Conservation (phyloP, 1,139 yeast species). For the Arxiozyma bovina region DNA sequence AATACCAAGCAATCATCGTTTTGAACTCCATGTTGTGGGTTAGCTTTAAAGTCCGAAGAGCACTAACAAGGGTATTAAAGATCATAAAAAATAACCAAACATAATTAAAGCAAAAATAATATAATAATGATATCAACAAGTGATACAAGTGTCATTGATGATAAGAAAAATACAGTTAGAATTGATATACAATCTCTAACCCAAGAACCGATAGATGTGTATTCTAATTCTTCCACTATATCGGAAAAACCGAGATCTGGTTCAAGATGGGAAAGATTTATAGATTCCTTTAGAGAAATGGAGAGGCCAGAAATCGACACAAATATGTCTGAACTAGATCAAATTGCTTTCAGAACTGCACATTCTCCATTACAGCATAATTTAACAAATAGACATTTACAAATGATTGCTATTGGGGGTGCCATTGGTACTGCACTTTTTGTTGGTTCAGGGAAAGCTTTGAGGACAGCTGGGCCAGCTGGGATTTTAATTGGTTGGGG, state of each 20-base stretch:
- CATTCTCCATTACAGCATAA: constrained; percentile 59
- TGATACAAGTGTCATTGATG: constrained; percentile 3
- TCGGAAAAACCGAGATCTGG: background rate
- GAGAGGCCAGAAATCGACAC: constrained; percentile 57
- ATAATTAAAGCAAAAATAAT: no score
- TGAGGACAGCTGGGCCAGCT: constrained; percentile 60
- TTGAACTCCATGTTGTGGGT: no score
- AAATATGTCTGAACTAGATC: constrained; percentile 56
- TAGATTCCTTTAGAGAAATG: constrained; percentile 50
- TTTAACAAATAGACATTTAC: constrained; percentile 56
- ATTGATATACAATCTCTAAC: constrained; percentile 7
- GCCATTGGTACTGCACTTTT: constrained; percentile 58
- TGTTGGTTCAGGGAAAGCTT: constrained; percentile 56
- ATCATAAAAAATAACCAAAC: no score
- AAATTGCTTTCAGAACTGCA: constrained; percentile 57
- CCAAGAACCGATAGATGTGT: constrained; percentile 5
- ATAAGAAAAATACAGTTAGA: constrained; percentile 2
- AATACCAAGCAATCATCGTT: no score
- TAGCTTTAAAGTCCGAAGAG: no score
- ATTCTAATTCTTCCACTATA: background rate
- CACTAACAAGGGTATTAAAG: no score
- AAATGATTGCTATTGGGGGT: constrained; percentile 63
- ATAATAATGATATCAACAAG: background rate
- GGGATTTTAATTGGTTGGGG: constrained; percentile 51
- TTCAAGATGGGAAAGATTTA: constrained; percentile 35